Percentiles rank a stretch among this genome's conserved stretches.
These are phyloP conservation scores for Udeniomyces megalosporus DNA, from an alignment of 768 basidiomycete genomes.

Conservation along the genomic window DNA sequence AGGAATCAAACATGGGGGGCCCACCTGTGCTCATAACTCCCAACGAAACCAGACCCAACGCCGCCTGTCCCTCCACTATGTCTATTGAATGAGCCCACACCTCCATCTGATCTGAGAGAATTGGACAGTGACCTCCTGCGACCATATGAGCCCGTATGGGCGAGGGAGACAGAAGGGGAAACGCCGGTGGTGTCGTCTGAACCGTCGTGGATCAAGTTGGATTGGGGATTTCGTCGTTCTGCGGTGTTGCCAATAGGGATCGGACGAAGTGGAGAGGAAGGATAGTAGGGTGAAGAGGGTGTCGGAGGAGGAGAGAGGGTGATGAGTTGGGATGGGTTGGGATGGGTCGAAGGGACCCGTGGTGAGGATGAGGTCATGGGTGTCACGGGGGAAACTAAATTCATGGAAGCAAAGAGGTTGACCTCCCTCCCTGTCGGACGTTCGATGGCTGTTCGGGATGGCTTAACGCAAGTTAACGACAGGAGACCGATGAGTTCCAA, in stretches of 20 bases:
- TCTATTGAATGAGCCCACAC: neutral
- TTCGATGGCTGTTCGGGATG: too few relatives aligned
- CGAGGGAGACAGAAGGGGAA: neutral
- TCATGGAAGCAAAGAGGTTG: too few relatives aligned
- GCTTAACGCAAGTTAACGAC: too few relatives aligned
- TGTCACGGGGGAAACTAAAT: too few relatives aligned
- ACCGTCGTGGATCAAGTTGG: neutral
- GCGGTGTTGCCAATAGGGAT: neutral
- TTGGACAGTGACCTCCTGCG: neutral
- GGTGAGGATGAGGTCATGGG: too few relatives aligned
- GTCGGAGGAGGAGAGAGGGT: too few relatives aligned
- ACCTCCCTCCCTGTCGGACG: too few relatives aligned
- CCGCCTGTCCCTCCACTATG: too few relatives aligned
- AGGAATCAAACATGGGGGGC: neutral
- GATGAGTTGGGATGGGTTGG: too few relatives aligned
- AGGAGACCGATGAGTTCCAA: too few relatives aligned
- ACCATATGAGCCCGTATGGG: neutral
- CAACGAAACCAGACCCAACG: neutral
- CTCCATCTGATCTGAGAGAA: neutral
- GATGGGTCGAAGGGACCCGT: too few relatives aligned
- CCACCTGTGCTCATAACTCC: constrained; percentile 7
- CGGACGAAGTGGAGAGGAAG: neutral
- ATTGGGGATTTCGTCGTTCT: too few relatives aligned
- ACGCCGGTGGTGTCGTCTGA: neutral
- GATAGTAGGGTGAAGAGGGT: neutral